These are phyloP conservation scores for Mortierella polycephala DNA, from an alignment of 371 early-diverging fungal genomes.

Conservation along the genomic window DNA sequence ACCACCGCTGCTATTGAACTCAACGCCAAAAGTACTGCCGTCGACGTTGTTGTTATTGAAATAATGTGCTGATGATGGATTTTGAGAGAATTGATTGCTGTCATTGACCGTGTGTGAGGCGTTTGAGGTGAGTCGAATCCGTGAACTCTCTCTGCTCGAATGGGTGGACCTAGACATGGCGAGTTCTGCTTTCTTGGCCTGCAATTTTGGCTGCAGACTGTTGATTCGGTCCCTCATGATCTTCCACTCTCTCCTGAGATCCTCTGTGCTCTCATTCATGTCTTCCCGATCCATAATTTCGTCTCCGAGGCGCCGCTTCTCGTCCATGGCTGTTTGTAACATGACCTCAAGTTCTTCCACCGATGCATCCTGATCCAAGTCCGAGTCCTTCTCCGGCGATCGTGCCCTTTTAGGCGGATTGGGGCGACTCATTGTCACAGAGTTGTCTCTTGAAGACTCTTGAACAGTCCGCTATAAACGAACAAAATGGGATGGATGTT, in stretches of 20 bases:
- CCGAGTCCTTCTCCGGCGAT: not conserved
- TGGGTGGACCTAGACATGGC: not conserved
- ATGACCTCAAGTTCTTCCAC: constrained; percentile 42
- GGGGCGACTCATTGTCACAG: not conserved
- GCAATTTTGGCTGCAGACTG: constrained; percentile 19
- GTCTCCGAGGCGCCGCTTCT: constrained; percentile 41
- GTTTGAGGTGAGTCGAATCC: not conserved
- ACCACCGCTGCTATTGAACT: too few species aligned
- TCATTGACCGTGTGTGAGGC: not conserved
- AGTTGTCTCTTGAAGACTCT: not conserved
- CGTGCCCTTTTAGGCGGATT: not conserved
- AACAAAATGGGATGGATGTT: not conserved
- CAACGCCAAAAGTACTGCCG: not conserved
- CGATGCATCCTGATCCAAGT: constrained; percentile 22
- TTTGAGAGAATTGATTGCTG: not conserved
- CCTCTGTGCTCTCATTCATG: constrained; percentile 2
- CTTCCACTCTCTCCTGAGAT: constrained; percentile 29
- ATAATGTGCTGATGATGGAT: too few species aligned
- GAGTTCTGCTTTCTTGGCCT: constrained; percentile 1
- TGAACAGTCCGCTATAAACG: not conserved
- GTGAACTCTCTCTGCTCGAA: not conserved
- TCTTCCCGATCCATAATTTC: constrained; percentile 37
- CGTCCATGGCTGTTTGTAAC: constrained; percentile 40
- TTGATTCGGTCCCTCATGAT: constrained; percentile 32
- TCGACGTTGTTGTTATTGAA: constrained; percentile 1